These are phyloP conservation scores for Giardia muris DNA, from an alignment of 208 protist genomes.

Conservation along the genomic window DNA sequence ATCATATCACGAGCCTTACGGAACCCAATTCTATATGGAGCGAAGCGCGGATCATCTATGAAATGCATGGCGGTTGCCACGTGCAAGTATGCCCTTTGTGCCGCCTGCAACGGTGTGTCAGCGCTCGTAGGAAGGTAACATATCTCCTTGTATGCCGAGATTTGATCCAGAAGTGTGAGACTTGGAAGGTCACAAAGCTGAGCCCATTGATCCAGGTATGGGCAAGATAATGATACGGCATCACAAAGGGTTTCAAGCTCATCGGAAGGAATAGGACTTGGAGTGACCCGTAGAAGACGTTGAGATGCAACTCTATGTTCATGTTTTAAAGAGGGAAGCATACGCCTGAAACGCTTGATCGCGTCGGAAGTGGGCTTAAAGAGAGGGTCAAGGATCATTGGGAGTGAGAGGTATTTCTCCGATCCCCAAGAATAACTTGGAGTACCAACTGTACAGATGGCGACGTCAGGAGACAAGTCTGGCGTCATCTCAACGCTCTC, in stretches of 20 bases:
- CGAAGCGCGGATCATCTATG: neutral
- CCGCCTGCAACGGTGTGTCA: neutral
- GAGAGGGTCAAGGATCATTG: neutral
- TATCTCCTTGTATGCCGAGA: neutral
- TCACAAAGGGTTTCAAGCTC: neutral
- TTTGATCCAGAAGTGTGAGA: neutral
- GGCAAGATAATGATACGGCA: neutral
- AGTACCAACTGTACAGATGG: neutral
- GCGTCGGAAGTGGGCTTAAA: neutral
- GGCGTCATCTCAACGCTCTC: neutral
- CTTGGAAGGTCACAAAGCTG: neutral
- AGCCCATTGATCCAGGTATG: neutral
- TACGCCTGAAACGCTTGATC: neutral
- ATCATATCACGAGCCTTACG: neutral
- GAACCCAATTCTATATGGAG: neutral
- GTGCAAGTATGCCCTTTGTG: neutral
- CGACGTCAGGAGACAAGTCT: neutral
- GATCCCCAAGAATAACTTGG: neutral
- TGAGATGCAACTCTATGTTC: neutral
- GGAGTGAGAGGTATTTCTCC: neutral
- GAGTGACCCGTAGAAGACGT: neutral
- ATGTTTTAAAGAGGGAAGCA: neutral
- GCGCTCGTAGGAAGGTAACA: neutral
- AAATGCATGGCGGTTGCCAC: neutral
- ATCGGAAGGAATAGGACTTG: neutral